phyloP scores from a whole-genome alignment of 352 stramenopile species.

The Globisporangium carolinianum region DNA sequence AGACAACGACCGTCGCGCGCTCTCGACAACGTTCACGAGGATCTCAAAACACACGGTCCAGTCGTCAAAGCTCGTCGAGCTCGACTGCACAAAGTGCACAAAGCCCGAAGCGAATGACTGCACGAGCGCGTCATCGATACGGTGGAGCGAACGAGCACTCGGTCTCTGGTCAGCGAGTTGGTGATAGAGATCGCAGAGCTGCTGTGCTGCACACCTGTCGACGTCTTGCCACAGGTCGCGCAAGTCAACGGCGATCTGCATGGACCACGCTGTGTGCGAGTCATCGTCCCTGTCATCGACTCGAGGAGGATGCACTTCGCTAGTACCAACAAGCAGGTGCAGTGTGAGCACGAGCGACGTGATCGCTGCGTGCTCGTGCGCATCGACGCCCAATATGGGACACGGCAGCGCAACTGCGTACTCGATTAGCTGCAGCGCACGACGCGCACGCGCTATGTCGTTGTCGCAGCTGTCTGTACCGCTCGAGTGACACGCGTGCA shows the following conservation, averaged over 20 bases:
- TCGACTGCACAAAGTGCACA: not conserved
- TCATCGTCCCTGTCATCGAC: no score
- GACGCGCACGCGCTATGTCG: slow-evolving; percentile 1
- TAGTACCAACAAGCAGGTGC: slow-evolving; percentile 11
- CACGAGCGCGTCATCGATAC: not conserved
- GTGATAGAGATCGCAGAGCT: slow-evolving; percentile 4
- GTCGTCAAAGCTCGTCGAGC: not conserved
- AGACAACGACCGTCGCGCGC: not conserved
- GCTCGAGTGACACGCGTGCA: slow-evolving; percentile 14
- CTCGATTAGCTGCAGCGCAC: slow-evolving; percentile 15
- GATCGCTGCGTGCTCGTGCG: slow-evolving; percentile 32
- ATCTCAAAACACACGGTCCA: slow-evolving; percentile 28
- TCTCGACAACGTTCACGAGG: slow-evolving; percentile 17
- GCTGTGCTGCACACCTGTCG: not conserved
- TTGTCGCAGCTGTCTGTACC: slow-evolving; percentile 2
- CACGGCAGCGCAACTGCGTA: slow-evolving; percentile 21
- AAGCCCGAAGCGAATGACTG: slow-evolving; percentile 6
- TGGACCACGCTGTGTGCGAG: no score
- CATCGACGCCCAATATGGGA: slow-evolving; percentile 25
- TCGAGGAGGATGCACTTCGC: not conserved
- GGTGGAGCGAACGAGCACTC: not conserved
- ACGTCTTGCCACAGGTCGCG: slow-evolving; percentile 3
- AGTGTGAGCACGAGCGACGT: slow-evolving; percentile 34
- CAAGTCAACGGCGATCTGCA: slow-evolving; percentile 8
- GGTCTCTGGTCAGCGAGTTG: not conserved